Percentiles rank a stretch among this genome's conserved stretches.
These are phyloP conservation scores for Hortaea sp. DNA, from an alignment of 2,329 filamentous ascomycete species.

Conservation along the genomic window DNA sequence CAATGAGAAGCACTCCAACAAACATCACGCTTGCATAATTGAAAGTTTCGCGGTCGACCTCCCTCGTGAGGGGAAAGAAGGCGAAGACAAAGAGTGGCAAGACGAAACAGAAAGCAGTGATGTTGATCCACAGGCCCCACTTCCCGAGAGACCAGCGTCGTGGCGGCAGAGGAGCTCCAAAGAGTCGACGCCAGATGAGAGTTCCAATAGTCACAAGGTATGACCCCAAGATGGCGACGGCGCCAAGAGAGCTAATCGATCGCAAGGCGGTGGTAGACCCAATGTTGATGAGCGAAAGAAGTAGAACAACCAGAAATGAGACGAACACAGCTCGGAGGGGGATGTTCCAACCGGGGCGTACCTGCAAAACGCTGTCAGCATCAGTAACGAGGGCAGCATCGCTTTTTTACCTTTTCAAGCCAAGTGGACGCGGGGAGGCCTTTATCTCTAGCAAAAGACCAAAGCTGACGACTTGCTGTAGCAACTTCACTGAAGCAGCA, in stretches of 20 bases:
- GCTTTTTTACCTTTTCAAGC: slow-evolving; percentile 10
- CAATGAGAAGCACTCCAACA: slow-evolving; percentile 27
- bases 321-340: slow-evolving; percentile 18
- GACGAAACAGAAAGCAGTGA: slow-evolving; percentile 30
- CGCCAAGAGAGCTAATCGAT: slow-evolving; percentile 31
- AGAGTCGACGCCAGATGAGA: slow-evolving; percentile 27
- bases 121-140: slow-evolving; percentile 31
- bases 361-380: neutral
- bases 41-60: slow-evolving; percentile 22
- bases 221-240: slow-evolving; percentile 29
- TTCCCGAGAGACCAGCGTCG: slow-evolving; percentile 30
- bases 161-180: slow-evolving; percentile 23
- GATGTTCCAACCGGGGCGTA: slow-evolving; percentile 10
- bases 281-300: slow-evolving; percentile 28
- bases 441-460: slow-evolving; percentile 22
- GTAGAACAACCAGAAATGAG: slow-evolving; percentile 10
- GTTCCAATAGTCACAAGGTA: slow-evolving; percentile 30
- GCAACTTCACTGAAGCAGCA: slow-evolving; percentile 27
- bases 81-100: slow-evolving; percentile 38
- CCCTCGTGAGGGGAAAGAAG: slow-evolving; percentile 35
- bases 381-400: neutral
- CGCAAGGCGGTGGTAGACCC: slow-evolving; percentile 32
- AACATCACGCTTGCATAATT: slow-evolving; percentile 37
- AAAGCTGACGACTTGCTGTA: slow-evolving; percentile 30
- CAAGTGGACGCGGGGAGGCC: slow-evolving; percentile 9